Conservation (phyloP, 2,329 filamentous ascomycete species). For the Elsinoe necatrix region DNA sequence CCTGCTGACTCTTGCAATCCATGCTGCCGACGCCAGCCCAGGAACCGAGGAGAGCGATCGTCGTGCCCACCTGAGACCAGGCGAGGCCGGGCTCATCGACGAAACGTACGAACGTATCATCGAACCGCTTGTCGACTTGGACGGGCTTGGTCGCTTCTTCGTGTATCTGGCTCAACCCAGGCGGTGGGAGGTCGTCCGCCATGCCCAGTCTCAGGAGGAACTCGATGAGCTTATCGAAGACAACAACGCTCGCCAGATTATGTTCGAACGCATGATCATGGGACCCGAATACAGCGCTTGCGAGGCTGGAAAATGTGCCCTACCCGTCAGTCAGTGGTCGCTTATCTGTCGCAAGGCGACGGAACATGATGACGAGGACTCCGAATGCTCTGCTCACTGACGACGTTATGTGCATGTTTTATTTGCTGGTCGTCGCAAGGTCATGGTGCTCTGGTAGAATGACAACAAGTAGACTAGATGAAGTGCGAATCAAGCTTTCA, state of each 20-base stretch:
- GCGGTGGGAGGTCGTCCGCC: background rate
- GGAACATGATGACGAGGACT: background rate
- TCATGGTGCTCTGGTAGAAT: no score
- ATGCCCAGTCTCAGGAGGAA: background rate
- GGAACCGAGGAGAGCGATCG: background rate
- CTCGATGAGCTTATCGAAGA: background rate
- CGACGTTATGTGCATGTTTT: no score
- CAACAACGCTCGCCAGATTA: background rate
- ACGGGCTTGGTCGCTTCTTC: background rate
- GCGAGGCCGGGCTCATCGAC: background rate
- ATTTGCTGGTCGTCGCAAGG: no score
- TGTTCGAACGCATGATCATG: background rate
- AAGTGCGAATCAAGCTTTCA: background rate
- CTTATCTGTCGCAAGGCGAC: background rate
- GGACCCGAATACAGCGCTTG: background rate
- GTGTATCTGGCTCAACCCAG: background rate
- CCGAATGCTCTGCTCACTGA: background rate
- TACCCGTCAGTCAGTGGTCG: background rate
- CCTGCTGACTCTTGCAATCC: background rate
- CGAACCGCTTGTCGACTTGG: background rate
- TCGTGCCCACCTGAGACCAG: background rate
- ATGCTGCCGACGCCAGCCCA: background rate
- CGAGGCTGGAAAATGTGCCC: background rate
- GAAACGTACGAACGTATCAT: background rate
- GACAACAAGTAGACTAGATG: background rate